phyloP scores from a whole-genome alignment of 352 stramenopile genomes.

The Globisporangium echinulatum region DNA sequence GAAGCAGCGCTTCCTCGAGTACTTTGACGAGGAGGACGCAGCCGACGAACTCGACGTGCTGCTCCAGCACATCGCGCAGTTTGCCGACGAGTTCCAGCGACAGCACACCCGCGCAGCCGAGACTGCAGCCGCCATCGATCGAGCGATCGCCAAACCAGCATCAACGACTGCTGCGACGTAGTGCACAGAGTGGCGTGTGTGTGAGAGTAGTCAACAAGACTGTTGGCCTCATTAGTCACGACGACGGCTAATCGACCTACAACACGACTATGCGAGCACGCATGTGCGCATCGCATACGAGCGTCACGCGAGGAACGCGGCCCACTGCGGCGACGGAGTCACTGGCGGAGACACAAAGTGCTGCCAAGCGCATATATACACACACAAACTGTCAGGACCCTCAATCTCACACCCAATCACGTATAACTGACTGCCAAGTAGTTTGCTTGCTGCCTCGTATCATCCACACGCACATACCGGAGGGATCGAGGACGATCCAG shows the following conservation, averaged over 20 bases:
- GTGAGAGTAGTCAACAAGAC: no score
- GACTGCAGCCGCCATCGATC: background rate
- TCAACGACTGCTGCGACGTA: background rate
- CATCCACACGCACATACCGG: slow-evolving; percentile 12
- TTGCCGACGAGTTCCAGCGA: slow-evolving; percentile 46
- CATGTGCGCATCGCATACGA: no score
- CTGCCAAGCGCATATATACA: background rate
- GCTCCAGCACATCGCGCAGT: slow-evolving; percentile 54
- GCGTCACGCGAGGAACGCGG: background rate
- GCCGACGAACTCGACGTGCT: slow-evolving; percentile 64
- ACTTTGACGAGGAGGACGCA: slow-evolving; percentile 68
- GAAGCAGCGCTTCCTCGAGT: slow-evolving; percentile 62
- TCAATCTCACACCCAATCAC: background rate
- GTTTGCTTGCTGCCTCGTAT: no score
- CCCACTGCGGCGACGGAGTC: slow-evolving; percentile 8
- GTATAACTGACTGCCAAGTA: background rate
- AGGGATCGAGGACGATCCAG: slow-evolving; percentile 24
- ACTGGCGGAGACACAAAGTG: slow-evolving; percentile 10
- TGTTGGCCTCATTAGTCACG: no score
- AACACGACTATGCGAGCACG: no score
- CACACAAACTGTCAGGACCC: background rate
- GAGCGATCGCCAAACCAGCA: background rate
- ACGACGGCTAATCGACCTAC: no score
- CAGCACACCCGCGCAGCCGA: slow-evolving; percentile 43
- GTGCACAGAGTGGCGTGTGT: background rate